Conservation (phyloP, 768 basidiomycete species). For the Fomitopsis serialis region DNA sequence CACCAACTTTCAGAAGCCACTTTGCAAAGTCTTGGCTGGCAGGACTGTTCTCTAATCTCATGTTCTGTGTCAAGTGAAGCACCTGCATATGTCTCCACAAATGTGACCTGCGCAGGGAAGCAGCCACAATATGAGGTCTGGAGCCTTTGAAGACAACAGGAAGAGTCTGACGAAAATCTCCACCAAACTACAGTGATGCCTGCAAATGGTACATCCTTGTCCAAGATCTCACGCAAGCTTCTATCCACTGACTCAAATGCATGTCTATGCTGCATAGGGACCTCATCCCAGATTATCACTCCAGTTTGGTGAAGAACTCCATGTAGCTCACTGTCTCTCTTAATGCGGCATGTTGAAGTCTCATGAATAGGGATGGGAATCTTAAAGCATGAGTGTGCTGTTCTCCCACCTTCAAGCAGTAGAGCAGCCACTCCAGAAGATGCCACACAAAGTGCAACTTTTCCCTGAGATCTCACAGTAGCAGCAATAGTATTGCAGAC, state of each 20-base stretch:
- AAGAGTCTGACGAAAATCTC: too few relatives aligned
- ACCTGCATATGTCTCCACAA: conserved; percentile 3
- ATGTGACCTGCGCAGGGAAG: too few relatives aligned
- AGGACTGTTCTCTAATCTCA: not conserved
- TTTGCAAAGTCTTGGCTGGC: conserved; percentile 3
- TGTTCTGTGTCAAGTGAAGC: not conserved
- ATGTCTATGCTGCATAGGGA: conserved; percentile 31
- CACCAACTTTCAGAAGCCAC: conserved; percentile 14
- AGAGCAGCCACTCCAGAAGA: conserved; percentile 47
- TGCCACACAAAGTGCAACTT: conserved; percentile 41
- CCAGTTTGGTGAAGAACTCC: conserved; percentile 26
- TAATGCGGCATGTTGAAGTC: conserved; percentile 27
- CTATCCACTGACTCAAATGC: conserved; percentile 36
- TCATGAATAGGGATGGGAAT: conserved; percentile 35
- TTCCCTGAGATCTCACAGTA: conserved; percentile 18
- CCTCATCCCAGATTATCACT: conserved; percentile 43
- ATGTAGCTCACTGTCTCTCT: conserved; percentile 22
- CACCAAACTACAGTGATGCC: conserved; percentile 42
- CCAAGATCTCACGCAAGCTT: conserved; percentile 28
- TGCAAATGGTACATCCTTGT: conserved; percentile 30
- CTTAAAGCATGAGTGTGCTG: conserved; percentile 43
- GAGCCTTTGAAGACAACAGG: too few relatives aligned
- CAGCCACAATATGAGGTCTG: too few relatives aligned
- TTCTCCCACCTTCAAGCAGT: conserved; percentile 37
- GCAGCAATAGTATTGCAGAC: conserved; percentile 33